These are phyloP conservation scores for Populus hybrid DNA, from an alignment of 441 rosid genomes.

Conservation along the genomic window DNA sequence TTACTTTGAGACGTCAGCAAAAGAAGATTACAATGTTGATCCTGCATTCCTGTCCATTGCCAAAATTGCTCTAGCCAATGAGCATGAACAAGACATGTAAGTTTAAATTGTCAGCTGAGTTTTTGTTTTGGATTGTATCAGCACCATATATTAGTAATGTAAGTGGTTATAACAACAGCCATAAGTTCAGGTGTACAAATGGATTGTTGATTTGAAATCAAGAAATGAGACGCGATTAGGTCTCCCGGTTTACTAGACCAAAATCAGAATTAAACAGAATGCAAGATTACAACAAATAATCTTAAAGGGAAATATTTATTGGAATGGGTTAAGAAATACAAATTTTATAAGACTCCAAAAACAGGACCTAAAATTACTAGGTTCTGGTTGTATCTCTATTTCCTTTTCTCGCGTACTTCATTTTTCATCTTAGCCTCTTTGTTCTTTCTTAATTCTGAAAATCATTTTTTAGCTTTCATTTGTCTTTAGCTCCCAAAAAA, in stretches of 20 bases:
- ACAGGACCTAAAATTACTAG: not conserved
- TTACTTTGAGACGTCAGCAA: slow-evolving; percentile 92
- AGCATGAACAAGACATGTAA: slow-evolving; percentile 85
- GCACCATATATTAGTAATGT: not conserved
- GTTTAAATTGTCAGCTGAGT: slow-evolving; percentile 23
- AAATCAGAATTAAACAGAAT: not conserved
- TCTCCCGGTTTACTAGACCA: not conserved
- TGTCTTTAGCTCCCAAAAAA: not conserved
- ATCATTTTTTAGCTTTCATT: not conserved
- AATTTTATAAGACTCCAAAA: too few species aligned
- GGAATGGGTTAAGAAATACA: not conserved
- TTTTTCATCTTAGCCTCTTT: too few species aligned
- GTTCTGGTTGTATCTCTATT: too few species aligned
- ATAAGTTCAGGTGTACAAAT: not conserved
- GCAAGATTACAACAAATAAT: not conserved
- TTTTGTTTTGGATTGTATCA: not conserved
- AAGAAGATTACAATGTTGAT: slow-evolving; percentile 91
- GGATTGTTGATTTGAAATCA: not conserved
- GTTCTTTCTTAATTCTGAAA: not conserved
- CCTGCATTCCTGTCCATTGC: slow-evolving; percentile 75
- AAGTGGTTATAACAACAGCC: not conserved
- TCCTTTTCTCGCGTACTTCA: too few species aligned
- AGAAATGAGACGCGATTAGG: not conserved
- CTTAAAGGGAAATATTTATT: not conserved
- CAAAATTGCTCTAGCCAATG: slow-evolving; percentile 78